These are phyloP conservation scores for Fusarium austroafricanum DNA, from an alignment of 2,329 filamentous ascomycete genomes.

Conservation along the genomic window DNA sequence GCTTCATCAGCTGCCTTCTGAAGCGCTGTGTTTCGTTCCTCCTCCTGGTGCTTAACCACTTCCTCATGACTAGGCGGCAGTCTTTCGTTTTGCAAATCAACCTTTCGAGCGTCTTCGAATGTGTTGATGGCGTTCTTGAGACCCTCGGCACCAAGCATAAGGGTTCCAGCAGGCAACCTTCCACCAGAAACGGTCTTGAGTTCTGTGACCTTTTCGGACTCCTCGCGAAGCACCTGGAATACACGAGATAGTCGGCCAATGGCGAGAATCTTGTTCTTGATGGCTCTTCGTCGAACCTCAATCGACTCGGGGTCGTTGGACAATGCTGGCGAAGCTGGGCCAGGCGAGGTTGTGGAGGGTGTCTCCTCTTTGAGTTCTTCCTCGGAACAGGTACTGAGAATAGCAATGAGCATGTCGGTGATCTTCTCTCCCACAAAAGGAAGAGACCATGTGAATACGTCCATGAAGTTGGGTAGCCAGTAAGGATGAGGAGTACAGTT, in stretches of 20 bases:
- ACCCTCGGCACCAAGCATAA: constrained; percentile 97
- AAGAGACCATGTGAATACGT: constrained; percentile 99
- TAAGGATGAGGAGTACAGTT: constrained; percentile 99
- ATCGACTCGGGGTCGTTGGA: constrained; percentile 81
- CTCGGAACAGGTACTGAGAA: constrained; percentile 98
- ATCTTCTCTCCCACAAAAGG: constrained; percentile 99
- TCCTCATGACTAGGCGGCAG: constrained; percentile 94
- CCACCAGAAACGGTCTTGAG: constrained; percentile 97
- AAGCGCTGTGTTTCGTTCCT: constrained; percentile 83
- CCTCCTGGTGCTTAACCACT: constrained; percentile 83
- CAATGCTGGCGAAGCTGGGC: constrained; percentile 77
- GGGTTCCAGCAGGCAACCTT: constrained; percentile 89
- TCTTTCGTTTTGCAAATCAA: constrained; percentile 95
- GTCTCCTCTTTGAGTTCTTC: constrained; percentile 94
- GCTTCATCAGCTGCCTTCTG: constrained; percentile 89
- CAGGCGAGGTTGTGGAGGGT: constrained; percentile 74
- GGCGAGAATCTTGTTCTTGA: constrained; percentile 99
- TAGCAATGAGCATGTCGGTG: constrained; percentile 99
- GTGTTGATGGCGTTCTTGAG: constrained; percentile 98
- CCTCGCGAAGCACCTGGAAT: constrained; percentile 97
- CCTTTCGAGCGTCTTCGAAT: constrained; percentile 96
- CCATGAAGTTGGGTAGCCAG: constrained; percentile 99
- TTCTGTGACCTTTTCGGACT: constrained; percentile 96
- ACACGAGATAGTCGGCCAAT: constrained; percentile 97
- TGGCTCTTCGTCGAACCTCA: constrained; percentile 93